A percentile compares a stretch with the other conserved stretches of the same genome.
These are phyloP conservation scores for Pythium rhizo-oryzae DNA, from an alignment of 352 stramenopile genomes.

Conservation along the genomic window DNA sequence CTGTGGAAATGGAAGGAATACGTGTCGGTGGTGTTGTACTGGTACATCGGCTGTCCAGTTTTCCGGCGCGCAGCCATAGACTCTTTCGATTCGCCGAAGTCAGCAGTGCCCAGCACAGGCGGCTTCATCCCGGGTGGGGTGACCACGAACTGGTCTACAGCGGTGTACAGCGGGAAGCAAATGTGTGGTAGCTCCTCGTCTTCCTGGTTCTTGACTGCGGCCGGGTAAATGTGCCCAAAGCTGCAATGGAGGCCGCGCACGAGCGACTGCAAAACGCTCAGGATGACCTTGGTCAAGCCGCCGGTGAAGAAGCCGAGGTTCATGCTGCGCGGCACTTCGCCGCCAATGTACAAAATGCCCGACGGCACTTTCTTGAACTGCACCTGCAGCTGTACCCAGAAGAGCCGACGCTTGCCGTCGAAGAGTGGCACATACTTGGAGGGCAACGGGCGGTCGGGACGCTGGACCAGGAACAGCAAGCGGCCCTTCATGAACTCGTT, in stretches of 20 bases:
- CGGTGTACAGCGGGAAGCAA: slow-evolving; percentile 65
- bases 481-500: slow-evolving; percentile 80
- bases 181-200: slow-evolving; percentile 69
- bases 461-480: slow-evolving; percentile 69
- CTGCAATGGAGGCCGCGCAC: slow-evolving; percentile 58
- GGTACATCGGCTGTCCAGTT: slow-evolving; percentile 38
- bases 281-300: slow-evolving; percentile 52
- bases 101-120: slow-evolving; percentile 42
- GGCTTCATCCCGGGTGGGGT: slow-evolving; percentile 38
- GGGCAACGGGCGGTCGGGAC: slow-evolving; percentile 27
- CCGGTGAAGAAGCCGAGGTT: slow-evolving; percentile 59
- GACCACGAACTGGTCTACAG: slow-evolving; percentile 67
- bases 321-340: slow-evolving; percentile 58
- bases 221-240: slow-evolving; percentile 42
- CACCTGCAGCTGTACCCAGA: slow-evolving; percentile 70
- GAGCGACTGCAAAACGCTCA: slow-evolving; percentile 55
- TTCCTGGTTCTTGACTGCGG: slow-evolving; percentile 20
- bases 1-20: slow-evolving; percentile 80
- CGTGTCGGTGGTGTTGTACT: slow-evolving; percentile 62
- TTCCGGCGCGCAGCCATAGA: slow-evolving; percentile 38
- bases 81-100: slow-evolving; percentile 59
- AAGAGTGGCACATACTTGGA: slow-evolving; percentile 41
- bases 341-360: slow-evolving; percentile 65
- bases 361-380: slow-evolving; percentile 64
- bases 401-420: slow-evolving; percentile 47